phyloP scores from a whole-genome alignment of 177 flowering plant genomes.

The Vitis hybrid region DNA sequence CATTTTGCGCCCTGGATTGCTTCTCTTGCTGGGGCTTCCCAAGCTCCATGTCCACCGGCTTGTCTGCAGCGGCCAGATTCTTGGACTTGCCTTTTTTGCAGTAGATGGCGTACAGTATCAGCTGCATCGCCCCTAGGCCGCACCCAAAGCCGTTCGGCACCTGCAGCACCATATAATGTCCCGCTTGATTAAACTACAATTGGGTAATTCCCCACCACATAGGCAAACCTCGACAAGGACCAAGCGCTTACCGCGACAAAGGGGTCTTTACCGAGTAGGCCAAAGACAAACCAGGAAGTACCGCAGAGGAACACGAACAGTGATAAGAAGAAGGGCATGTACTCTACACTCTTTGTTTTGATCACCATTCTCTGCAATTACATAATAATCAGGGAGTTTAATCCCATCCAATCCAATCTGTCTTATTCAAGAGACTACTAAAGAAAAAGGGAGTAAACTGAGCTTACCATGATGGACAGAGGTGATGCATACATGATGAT shows the following conservation, averaged over 20 bases:
- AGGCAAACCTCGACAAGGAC: no score
- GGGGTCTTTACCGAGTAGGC: slow-evolving; percentile 64
- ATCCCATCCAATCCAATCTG: no score
- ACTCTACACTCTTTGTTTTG: slow-evolving; percentile 73
- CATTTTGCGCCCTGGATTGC: slow-evolving; percentile 2
- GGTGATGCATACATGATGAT: slow-evolving; percentile 92
- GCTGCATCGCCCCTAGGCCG: slow-evolving; percentile 58
- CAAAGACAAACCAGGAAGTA: slow-evolving; percentile 68
- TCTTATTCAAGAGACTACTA: no score
- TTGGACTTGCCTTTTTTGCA: slow-evolving; percentile 27
- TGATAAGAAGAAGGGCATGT: slow-evolving; percentile 77
- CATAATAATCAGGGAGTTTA: no score
- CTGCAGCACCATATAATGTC: slow-evolving; percentile 21
- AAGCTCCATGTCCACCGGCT: slow-evolving; percentile 22
- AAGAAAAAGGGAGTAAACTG: no score
- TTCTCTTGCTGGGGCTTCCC: slow-evolving; percentile 15
- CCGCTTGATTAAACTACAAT: no score
- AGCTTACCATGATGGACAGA: slow-evolving; percentile 75
- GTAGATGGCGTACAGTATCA: slow-evolving; percentile 64
- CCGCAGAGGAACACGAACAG: slow-evolving; percentile 68
- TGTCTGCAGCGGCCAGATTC: slow-evolving; percentile 11
- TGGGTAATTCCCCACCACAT: no score
- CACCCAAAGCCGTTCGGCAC: slow-evolving; percentile 66
- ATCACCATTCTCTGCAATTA: slow-evolving; percentile 61
- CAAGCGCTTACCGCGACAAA: slow-evolving; percentile 57